Conservation (phyloP, 1,139 yeast species). For the Yamadazyma oceani region DNA sequence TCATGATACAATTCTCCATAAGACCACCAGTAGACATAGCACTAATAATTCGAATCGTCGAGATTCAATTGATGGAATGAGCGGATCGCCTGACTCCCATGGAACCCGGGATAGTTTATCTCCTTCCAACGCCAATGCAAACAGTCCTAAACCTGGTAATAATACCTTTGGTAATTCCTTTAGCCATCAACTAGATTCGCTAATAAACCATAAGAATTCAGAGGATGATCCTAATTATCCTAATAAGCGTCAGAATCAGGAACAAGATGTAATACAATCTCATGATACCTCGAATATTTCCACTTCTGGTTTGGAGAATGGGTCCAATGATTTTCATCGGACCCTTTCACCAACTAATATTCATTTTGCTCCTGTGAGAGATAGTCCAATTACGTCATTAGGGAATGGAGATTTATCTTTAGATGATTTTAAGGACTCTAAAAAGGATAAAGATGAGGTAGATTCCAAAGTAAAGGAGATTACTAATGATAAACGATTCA, state of each 20-base stretch:
- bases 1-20: slow-evolving; percentile 18
- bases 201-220: slow-evolving; percentile 11
- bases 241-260: background rate
- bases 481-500: slow-evolving; percentile 1
- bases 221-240: background rate
- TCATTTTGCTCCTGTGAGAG: slow-evolving; percentile 59
- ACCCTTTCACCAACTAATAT: slow-evolving; percentile 25
- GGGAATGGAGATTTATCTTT: slow-evolving; percentile 74
- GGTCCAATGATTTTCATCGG: background rate
- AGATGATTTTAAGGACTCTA: slow-evolving; percentile 45
- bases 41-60: background rate
- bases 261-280: too few relatives aligned
- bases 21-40: background rate
- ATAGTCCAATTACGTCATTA: slow-evolving; percentile 58
- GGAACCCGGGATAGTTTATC: background rate
- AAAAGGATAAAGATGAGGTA: slow-evolving; percentile 7
- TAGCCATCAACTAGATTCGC: slow-evolving; percentile 20
- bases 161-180: slow-evolving; percentile 17
- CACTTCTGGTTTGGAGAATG: too few relatives aligned
- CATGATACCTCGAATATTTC: too few relatives aligned
- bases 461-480: background rate
- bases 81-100: too few relatives aligned
- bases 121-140: background rate
- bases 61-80: too few relatives aligned
- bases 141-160: slow-evolving; percentile 2